Evolutionary conservation across 306 rosid genomes (phyloP).

Genomic region (Parietaria judaica): DNA sequence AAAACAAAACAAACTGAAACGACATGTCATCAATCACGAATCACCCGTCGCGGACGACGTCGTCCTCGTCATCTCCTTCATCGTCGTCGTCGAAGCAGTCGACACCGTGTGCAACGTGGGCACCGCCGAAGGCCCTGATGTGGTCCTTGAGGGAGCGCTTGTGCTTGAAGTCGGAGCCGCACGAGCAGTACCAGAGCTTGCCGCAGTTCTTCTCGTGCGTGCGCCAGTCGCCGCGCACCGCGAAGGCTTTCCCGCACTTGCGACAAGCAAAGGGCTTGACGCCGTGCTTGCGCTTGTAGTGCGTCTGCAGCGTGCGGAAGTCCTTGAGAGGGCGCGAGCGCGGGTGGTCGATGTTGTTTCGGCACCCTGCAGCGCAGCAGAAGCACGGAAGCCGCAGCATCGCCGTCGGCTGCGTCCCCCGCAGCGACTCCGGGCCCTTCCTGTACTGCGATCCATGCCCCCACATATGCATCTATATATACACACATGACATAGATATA

Average conservation of each 20-base stretch:
- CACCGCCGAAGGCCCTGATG: slow-evolving; percentile 77
- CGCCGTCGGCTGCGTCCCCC: slow-evolving; percentile 91
- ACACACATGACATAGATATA: too few species aligned
- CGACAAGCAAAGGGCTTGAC: slow-evolving; percentile 80
- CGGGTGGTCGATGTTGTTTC: slow-evolving; percentile 92
- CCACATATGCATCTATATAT: slow-evolving; percentile 88
- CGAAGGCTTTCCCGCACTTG: slow-evolving; percentile 86
- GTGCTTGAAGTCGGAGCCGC: slow-evolving; percentile 93
- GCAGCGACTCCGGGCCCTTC: slow-evolving; percentile 79
- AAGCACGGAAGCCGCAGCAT: slow-evolving; percentile 94
- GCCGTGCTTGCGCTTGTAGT: slow-evolving; percentile 92
- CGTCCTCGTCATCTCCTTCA: slow-evolving; percentile 54
- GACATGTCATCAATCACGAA: too few species aligned
- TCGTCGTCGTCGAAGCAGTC: slow-evolving; percentile 65
- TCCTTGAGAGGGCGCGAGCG: slow-evolving; percentile 82
- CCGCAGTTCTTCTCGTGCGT: slow-evolving; percentile 98
- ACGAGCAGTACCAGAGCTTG: slow-evolving; percentile 87
- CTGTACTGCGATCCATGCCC: slow-evolving; percentile 96
- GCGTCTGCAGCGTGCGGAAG: slow-evolving; percentile 91
- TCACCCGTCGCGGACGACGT: slow-evolving; percentile 44
- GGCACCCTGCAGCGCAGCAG: slow-evolving; percentile 76
- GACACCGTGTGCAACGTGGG: slow-evolving; percentile 62
- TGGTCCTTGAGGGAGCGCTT: slow-evolving; percentile 89
- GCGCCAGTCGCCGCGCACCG: slow-evolving; percentile 95
- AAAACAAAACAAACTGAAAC: too few species aligned